Evolutionary conservation across 1,139 yeast species (phyloP).

Genomic region (Saccharomyces hybrid): DNA sequence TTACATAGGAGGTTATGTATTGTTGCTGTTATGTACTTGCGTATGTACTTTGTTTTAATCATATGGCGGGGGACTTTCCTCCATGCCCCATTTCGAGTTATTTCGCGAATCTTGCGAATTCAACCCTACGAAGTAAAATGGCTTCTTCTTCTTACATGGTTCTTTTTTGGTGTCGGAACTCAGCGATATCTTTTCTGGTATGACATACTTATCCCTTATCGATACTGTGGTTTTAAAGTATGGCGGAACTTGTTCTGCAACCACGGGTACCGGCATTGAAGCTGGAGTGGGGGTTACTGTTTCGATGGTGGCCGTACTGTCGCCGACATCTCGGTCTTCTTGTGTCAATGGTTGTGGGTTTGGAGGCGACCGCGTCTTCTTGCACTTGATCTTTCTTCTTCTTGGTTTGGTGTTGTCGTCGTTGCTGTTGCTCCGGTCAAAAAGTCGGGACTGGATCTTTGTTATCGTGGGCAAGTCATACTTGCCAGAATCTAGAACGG

Average conservation of each 20-base stretch:
- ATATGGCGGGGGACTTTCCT: constrained; percentile 6
- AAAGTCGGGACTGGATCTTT: constrained; percentile 26
- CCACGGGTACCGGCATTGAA: neutral
- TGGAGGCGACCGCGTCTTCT: neutral
- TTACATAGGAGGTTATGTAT: neutral
- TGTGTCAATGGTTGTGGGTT: neutral
- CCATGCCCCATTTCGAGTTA: constrained; percentile 11
- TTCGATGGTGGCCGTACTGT: neutral
- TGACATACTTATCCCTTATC: neutral
- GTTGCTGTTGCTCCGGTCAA: constrained; percentile 23
- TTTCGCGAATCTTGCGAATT: neutral
- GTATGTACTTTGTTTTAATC: neutral
- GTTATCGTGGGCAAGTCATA: constrained; percentile 24
- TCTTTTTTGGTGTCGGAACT: neutral
- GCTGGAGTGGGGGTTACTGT: neutral
- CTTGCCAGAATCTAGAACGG: constrained; percentile 19
- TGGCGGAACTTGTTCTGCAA: neutral
- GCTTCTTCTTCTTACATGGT: neutral
- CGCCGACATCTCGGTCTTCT: constrained; percentile 4
- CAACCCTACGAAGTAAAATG: neutral
- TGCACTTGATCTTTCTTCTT: constrained; percentile 23
- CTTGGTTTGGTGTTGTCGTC: constrained; percentile 22
- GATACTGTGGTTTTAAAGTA: neutral
- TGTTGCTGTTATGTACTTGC: neutral
- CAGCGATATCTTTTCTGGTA: neutral